Conservation (phyloP, 176 grass and related monocot species). For the Aegilops umbellulata region DNA sequence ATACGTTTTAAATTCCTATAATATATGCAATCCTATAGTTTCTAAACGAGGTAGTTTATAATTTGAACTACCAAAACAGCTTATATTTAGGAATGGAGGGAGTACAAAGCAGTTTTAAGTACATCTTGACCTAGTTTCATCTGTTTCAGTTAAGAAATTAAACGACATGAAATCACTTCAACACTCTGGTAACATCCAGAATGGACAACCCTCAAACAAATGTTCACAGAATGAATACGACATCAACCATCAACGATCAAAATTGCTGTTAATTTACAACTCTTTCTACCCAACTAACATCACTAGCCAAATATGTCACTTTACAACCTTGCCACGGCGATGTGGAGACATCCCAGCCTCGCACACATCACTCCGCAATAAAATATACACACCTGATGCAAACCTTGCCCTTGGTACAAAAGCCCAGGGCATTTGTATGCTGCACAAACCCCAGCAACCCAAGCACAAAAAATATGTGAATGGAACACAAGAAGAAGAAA, state of each 20-base stretch:
- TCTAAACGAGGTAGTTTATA: no score
- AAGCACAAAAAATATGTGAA: constrained; percentile 14
- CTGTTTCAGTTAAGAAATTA: no score
- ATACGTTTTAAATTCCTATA: no score
- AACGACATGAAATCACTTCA: background rate
- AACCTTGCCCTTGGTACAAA: constrained; percentile 41
- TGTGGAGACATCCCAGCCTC: constrained; percentile 25
- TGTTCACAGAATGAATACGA: background rate
- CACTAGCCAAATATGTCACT: constrained; percentile 12
- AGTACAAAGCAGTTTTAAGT: no score
- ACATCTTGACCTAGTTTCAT: no score
- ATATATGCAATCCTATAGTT: no score
- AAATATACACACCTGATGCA: constrained; percentile 41
- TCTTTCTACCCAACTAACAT: constrained; percentile 39
- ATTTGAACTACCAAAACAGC: no score
- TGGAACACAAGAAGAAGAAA: background rate
- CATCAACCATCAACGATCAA: constrained; percentile 34
- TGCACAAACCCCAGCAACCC: constrained; percentile 28
- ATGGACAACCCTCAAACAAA: background rate
- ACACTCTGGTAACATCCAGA: background rate
- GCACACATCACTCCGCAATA: constrained; percentile 15
- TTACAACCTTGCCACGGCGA: constrained; percentile 25
- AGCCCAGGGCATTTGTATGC: constrained; percentile 41
- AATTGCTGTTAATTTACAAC: constrained; percentile 53
- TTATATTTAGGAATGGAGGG: no score